Conservation (phyloP, 768 basidiomycete genomes). For the Brasilioporus rufonigricans region DNA sequence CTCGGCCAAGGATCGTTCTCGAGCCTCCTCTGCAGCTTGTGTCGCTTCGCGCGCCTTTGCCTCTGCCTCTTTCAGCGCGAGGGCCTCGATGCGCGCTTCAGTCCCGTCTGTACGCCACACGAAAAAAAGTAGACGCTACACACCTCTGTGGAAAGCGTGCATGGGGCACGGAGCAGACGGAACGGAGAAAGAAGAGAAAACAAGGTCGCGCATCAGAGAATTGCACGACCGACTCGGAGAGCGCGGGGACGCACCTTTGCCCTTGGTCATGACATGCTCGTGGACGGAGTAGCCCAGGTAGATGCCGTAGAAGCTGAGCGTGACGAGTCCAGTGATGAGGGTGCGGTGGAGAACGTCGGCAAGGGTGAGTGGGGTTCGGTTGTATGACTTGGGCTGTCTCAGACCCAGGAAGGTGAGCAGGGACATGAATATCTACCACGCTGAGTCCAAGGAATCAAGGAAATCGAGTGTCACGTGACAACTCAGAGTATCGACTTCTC, state of each 20-base stretch:
- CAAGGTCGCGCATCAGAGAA: not conserved
- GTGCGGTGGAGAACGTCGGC: constrained; percentile 31
- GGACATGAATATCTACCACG: constrained; percentile 23
- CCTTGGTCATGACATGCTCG: constrained; percentile 30
- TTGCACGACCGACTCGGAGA: not conserved
- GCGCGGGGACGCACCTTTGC: constrained; percentile 24
- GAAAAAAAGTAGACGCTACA: constrained; percentile 5
- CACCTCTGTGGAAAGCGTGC: constrained; percentile 28
- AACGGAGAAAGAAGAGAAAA: not conserved
- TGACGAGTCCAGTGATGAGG: constrained; percentile 29
- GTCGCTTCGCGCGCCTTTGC: constrained; percentile 14
- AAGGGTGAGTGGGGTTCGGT: constrained; percentile 24
- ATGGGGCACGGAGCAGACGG: too few relatives aligned
- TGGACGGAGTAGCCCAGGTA: constrained; percentile 34
- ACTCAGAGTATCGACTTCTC: too few relatives aligned
- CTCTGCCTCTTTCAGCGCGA: constrained; percentile 24
- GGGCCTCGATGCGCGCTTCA: constrained; percentile 9
- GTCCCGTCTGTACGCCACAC: not conserved
- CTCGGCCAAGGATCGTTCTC: constrained; percentile 29
- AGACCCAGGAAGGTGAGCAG: constrained; percentile 28
- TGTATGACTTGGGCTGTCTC: constrained; percentile 19
- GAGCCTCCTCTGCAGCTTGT: constrained; percentile 27
- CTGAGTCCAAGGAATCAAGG: too few relatives aligned
- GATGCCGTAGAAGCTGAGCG: constrained; percentile 28
- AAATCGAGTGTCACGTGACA: not conserved